Percentiles rank a stretch among this genome's conserved stretches.
Evolutionary conservation across 176 grass and related monocot genomes (phyloP).

Genomic region (Pharus latifolius): DNA sequence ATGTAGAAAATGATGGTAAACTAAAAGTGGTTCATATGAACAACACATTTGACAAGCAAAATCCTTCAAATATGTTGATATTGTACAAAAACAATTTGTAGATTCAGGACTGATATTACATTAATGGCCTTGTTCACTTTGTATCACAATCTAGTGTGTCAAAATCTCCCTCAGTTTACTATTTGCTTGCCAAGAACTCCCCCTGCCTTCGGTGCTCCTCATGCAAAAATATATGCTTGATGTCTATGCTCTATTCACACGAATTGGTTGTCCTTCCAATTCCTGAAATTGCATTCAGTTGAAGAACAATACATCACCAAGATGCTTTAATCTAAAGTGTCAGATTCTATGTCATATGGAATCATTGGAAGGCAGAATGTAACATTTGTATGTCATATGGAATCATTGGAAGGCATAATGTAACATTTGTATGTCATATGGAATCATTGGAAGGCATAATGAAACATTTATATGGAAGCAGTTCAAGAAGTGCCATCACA

Average conservation of each 20-base stretch:
- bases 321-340: background rate
- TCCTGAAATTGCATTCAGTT: constrained; percentile 46
- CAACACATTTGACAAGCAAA: constrained; percentile 4
- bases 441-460: background rate
- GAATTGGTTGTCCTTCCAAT: constrained; percentile 95
- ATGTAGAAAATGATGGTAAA: background rate
- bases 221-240: constrained; percentile 19
- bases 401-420: background rate
- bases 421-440: background rate
- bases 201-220: background rate
- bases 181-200: background rate
- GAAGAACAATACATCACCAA: background rate
- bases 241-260: constrained; percentile 79
- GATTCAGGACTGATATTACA: background rate
- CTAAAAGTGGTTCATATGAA: background rate
- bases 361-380: background rate
- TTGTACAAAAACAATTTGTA: constrained; percentile 14
- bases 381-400: too few species aligned
- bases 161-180: constrained; percentile 8
- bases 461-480: too few species aligned
- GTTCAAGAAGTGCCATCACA: too few species aligned
- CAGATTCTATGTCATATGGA: background rate
- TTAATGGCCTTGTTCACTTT: background rate
- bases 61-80: constrained; percentile 10
- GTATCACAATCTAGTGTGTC: constrained; percentile 11